Conservation (phyloP, 306 rosid species). For the Cucurbita ficifolia region DNA sequence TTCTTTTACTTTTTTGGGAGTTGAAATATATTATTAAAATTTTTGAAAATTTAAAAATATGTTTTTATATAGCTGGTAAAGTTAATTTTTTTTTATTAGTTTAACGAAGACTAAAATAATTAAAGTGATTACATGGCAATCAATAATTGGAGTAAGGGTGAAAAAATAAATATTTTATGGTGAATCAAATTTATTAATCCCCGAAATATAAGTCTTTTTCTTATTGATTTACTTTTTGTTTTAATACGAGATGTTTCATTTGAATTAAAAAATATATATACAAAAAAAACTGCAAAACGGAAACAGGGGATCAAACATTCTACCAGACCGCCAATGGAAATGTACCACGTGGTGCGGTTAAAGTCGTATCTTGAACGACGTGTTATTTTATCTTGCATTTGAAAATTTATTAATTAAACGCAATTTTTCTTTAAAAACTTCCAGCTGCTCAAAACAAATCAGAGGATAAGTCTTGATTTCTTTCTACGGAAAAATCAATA, state of each 20-base stretch:
- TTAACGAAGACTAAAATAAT: too few relatives aligned
- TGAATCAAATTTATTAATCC: neutral
- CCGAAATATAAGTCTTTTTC: neutral
- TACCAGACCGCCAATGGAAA: neutral
- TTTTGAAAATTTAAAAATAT: too few relatives aligned
- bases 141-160: too few relatives aligned
- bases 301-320: neutral
- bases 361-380: neutral
- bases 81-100: too few relatives aligned
- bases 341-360: neutral
- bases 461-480: neutral
- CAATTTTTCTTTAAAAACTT: neutral
- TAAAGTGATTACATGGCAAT: too few relatives aligned
- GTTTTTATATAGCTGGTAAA: too few relatives aligned
- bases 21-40: too few relatives aligned
- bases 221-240: too few relatives aligned
- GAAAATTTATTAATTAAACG: neutral
- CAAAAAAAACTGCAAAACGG: neutral
- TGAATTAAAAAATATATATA: too few relatives aligned
- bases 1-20: too few relatives aligned
- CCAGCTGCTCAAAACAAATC: neutral
- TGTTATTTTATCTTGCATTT: neutral
- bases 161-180: too few relatives aligned
- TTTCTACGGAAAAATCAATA: neutral
- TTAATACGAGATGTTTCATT: neutral